Evolutionary conservation across 208 protist species (phyloP).

Genomic region (Trypanosoma platydactyli): DNA sequence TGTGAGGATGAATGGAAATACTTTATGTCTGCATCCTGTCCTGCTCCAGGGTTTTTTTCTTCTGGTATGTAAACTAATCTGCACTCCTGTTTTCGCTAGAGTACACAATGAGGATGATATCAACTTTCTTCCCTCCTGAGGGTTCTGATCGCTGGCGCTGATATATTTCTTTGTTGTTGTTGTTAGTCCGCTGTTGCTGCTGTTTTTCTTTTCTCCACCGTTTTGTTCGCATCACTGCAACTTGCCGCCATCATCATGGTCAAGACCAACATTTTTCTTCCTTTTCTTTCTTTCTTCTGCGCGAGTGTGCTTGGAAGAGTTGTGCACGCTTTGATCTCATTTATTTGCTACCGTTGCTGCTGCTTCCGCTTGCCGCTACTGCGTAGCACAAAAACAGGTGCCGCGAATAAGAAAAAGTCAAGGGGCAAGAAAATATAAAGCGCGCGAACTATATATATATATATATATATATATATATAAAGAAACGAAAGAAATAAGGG

Average conservation of each 20-base stretch:
- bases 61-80: too few relatives aligned
- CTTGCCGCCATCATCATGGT: too few relatives aligned
- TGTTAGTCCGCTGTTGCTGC: not conserved
- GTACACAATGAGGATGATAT: too few relatives aligned
- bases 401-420: not conserved
- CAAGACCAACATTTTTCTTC: too few relatives aligned
- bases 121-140: not conserved
- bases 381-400: not conserved
- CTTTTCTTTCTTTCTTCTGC: slow-evolving; percentile 9
- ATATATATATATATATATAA: slow-evolving; percentile 2
- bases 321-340: too few relatives aligned
- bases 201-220: slow-evolving; percentile 3
- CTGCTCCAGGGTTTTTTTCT: too few relatives aligned
- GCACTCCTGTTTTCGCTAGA: too few relatives aligned
- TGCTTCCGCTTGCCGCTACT: not conserved
- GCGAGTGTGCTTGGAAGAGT: not conserved
- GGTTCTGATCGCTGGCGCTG: slow-evolving; percentile 7
- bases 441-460: not conserved
- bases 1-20: too few relatives aligned
- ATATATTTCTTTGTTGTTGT: slow-evolving; percentile 6
- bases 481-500: slow-evolving; percentile 9
- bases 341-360: too few relatives aligned
- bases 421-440: slow-evolving; percentile 1
- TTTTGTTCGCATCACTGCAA: not conserved
- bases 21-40: too few relatives aligned